These are phyloP conservation scores for Hibiscus trionum DNA, from an alignment of 345 rosid genomes.

Conservation along the genomic window DNA sequence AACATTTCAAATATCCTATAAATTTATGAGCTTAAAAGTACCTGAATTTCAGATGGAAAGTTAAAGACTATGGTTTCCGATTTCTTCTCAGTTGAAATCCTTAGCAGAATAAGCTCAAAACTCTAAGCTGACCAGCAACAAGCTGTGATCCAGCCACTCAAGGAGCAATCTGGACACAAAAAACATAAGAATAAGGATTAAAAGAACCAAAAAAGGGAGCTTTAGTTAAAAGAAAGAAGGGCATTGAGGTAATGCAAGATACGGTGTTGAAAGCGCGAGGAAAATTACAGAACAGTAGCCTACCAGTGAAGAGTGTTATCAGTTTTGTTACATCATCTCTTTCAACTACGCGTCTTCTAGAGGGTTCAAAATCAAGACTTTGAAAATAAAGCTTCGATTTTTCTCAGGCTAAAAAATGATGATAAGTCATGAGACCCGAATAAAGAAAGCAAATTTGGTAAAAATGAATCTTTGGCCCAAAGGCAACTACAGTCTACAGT, in stretches of 20 bases:
- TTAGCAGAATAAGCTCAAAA: background rate
- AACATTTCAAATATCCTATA: background rate
- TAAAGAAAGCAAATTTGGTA: background rate
- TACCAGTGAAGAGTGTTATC: background rate
- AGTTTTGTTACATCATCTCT: background rate
- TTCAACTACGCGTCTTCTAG: background rate
- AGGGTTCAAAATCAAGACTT: background rate
- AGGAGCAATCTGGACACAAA: background rate
- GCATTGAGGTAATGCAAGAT: background rate
- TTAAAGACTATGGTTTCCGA: background rate
- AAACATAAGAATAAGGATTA: background rate
- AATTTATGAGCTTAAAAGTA: background rate
- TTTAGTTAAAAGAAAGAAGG: background rate
- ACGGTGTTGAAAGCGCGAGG: background rate
- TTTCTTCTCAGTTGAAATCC: slow-evolving; percentile 1
- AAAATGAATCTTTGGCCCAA: background rate
- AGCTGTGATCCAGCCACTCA: background rate
- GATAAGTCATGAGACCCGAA: background rate
- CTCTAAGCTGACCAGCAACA: background rate
- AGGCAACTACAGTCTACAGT: background rate
- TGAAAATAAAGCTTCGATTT: background rate
- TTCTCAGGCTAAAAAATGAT: background rate
- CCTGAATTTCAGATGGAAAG: slow-evolving; percentile 3
- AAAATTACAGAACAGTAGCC: background rate
- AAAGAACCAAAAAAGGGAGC: background rate